Evolutionary conservation across 1,284 basidiomycete species (phyloP).

Genomic region (Tausonia pullulans): DNA sequence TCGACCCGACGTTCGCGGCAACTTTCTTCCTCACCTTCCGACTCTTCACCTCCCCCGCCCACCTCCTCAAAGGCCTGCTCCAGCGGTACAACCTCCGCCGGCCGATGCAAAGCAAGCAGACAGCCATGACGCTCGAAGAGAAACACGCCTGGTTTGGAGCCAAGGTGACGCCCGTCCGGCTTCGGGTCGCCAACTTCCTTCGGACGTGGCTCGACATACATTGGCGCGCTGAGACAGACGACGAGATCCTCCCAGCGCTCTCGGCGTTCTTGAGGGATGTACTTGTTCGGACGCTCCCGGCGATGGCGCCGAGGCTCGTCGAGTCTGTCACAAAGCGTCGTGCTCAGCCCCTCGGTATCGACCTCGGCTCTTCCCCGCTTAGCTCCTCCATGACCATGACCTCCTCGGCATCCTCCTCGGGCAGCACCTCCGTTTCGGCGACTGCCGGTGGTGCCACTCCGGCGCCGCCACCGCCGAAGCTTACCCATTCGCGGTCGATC

Average conservation of each 20-base stretch:
- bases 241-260: slow-evolving; percentile 32
- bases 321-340: slow-evolving; percentile 24
- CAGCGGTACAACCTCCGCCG: slow-evolving; percentile 64
- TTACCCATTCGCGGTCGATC: too few relatives aligned
- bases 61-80: slow-evolving; percentile 65
- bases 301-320: slow-evolving; percentile 29
- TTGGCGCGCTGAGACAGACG: slow-evolving; percentile 63
- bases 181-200: slow-evolving; percentile 82
- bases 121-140: slow-evolving; percentile 36
- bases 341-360: slow-evolving; percentile 17
- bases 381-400: slow-evolving; percentile 10
- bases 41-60: slow-evolving; percentile 69
- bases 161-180: slow-evolving; percentile 72
- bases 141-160: slow-evolving; percentile 64
- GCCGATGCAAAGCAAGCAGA: slow-evolving; percentile 19
- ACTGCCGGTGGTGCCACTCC: background rate
- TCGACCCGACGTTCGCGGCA: slow-evolving; percentile 69
- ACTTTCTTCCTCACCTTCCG: slow-evolving; percentile 95
- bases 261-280: slow-evolving; percentile 32
- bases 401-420: slow-evolving; percentile 13
- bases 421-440: slow-evolving; percentile 2
- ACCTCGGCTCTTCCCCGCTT: slow-evolving; percentile 6
- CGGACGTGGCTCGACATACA: slow-evolving; percentile 86
- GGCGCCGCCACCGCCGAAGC: too few relatives aligned
- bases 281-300: slow-evolving; percentile 26